phyloP scores from a whole-genome alignment of 2,329 filamentous ascomycete species.

The Ceratocystis huliohia region DNA sequence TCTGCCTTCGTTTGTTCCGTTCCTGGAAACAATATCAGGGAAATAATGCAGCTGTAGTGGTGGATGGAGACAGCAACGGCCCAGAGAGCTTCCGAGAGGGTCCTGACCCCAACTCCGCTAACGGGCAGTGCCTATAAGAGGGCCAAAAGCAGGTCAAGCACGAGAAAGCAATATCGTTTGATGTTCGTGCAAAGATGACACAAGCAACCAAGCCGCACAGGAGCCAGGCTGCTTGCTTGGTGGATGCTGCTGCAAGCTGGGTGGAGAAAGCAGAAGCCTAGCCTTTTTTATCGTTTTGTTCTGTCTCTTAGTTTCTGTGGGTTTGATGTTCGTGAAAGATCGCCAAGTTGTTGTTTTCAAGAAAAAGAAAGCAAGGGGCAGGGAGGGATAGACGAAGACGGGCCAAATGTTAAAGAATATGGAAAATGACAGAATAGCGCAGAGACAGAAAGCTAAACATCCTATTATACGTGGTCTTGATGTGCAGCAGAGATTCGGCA shows the following conservation, averaged over 20 bases:
- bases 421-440: background rate
- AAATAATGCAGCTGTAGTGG: background rate
- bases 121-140: background rate
- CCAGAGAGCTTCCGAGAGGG: background rate
- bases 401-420: background rate
- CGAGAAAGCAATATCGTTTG: background rate
- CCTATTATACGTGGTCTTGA: background rate
- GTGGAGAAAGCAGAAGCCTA: background rate
- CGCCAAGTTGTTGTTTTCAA: background rate
- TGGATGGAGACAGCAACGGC: background rate
- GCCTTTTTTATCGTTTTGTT: too few relatives aligned
- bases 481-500: background rate
- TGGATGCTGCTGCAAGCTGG: background rate
- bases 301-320: background rate
- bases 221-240: background rate
- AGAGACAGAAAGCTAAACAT: conserved; percentile 9
- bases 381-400: background rate
- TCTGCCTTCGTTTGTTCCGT: background rate
- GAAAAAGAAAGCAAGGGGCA: background rate
- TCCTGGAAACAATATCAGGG: background rate
- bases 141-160: background rate
- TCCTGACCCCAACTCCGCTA: background rate
- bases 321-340: conserved; percentile 8
- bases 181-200: conserved; percentile 3
- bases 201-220: background rate